These are phyloP conservation scores for Cadophora sp. DNA, from an alignment of 2,329 filamentous ascomycete genomes.

Conservation along the genomic window DNA sequence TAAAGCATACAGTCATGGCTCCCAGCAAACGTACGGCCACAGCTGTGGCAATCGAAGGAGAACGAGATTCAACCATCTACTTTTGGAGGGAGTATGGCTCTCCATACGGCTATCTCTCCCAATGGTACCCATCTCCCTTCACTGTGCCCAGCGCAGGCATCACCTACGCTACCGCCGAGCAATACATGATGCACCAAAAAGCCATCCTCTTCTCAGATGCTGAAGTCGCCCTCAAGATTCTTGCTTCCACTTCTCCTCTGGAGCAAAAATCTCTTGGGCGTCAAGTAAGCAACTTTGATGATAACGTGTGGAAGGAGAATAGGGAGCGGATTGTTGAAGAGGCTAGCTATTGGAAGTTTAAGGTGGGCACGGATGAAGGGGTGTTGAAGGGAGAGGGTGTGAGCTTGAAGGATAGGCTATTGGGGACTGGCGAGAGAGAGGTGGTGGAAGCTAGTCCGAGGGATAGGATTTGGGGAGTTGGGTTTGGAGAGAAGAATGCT, in stretches of 20 bases:
- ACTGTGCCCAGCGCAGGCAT: conserved; percentile 44
- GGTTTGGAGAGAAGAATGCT: conserved; percentile 60
- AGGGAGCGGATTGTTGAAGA: conserved; percentile 62
- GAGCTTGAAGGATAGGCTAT: conserved; percentile 54
- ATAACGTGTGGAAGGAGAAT: conserved; percentile 57
- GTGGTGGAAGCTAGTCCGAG: conserved; percentile 67
- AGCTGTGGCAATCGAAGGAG: not conserved
- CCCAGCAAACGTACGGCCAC: not conserved
- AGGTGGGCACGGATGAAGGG: conserved; percentile 44
- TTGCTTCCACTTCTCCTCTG: conserved; percentile 54
- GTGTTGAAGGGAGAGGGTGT: conserved; percentile 35
- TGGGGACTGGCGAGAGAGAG: conserved; percentile 64
- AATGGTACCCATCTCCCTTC: conserved; percentile 65
- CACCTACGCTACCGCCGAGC: conserved; percentile 59
- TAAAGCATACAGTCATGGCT: not conserved
- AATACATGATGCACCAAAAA: conserved; percentile 60
- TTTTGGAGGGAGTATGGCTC: conserved; percentile 33
- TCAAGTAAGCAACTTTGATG: conserved; percentile 58
- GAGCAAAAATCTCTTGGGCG: conserved; percentile 62
- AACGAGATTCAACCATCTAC: conserved; percentile 27
- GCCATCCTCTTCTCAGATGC: conserved; percentile 57
- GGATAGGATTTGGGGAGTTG: conserved; percentile 72
- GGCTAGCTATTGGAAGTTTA: conserved; percentile 67
- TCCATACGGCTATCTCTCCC: conserved; percentile 61
- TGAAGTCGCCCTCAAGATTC: conserved; percentile 55